Base-by-base conservation (phyloP, 2,329 filamentous ascomycete genomes). In the Fusarium decemcellulare region DNA sequence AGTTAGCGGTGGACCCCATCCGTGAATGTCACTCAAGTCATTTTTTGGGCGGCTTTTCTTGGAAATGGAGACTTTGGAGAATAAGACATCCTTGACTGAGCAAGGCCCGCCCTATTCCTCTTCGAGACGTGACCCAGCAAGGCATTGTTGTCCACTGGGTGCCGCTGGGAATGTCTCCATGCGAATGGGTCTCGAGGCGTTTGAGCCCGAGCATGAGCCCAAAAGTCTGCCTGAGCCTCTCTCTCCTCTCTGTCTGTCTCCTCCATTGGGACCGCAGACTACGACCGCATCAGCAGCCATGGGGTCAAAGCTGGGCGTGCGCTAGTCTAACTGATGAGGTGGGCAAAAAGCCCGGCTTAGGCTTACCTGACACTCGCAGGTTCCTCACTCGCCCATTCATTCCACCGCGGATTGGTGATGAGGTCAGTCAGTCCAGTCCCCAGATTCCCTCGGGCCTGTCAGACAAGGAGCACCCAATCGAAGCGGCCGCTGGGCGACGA, bases 361-460 rank as follows among this genome's bases (percentile, higher is more conserved):
- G 55, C 55, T 50, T 58, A 58, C 55, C 55, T 58, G 57, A 39
- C 46, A 58, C 50, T 47, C 57, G 51, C 56, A 40, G 56, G 52
- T 62, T 66, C 59, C 66, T 69, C 54, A 56, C 66, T 23, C 23
- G 23, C 23, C 23, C 23, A 23, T 23, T 5, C 46, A 51, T 40
- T 57, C 36, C 39, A 67, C 42, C 34, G 46, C 51, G 58, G 65
- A 55, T 51, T 59, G 23, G 23, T 23, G 54, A 63, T 70, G 67
- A 70, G 67, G 67, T 70, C 67, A 70, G 48, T 63, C 32, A 34
- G 32, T 67, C 67, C 53, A 64, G 59, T 70, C 67, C 67, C 67
- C 63, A 60, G 67, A 44, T 70, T 70, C 34, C 50, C 54, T 44
- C 64, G 44, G 46, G 57, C 42, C 55, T 40, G 18, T 48, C 16